phyloP scores from a whole-genome alignment of 192 early-diverging fungal species.

The Entomortierella parvispora region DNA sequence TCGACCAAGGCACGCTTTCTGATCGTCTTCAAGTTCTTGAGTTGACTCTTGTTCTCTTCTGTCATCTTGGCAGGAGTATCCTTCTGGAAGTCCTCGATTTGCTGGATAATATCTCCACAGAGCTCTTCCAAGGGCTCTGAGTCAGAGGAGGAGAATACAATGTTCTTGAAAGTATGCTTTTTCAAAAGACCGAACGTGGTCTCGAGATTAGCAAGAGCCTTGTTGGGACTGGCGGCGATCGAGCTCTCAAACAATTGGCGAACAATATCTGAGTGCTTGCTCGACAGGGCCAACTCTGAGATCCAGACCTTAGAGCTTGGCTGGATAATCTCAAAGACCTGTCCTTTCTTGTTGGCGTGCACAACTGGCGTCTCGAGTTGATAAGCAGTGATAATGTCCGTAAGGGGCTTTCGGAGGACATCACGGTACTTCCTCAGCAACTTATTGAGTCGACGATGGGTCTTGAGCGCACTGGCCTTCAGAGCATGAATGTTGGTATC shows the following conservation, averaged over 20 bases:
- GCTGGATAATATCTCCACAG: conserved; percentile 61
- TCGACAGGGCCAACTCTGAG: conserved; percentile 38
- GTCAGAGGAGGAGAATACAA: conserved; percentile 30
- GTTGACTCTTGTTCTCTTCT: conserved; percentile 61
- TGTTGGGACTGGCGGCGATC: conserved; percentile 41
- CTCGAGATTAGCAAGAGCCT: conserved; percentile 56
- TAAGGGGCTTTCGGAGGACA: conserved; percentile 79
- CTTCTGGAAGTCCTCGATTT: conserved; percentile 67
- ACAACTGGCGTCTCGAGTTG: conserved; percentile 45
- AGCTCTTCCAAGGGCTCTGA: conserved; percentile 57
- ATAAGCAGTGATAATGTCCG: conserved; percentile 69
- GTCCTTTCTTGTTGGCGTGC: conserved; percentile 50
- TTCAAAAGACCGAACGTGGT: conserved; percentile 55
- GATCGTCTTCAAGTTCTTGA: conserved; percentile 74
- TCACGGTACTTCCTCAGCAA: conserved; percentile 88
- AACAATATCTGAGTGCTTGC: conserved; percentile 5
- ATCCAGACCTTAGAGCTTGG: conserved; percentile 54
- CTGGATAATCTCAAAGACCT: conserved; percentile 52
- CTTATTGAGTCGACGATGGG: conserved; percentile 92
- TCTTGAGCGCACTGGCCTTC: conserved; percentile 87
- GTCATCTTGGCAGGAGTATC: conserved; percentile 63
- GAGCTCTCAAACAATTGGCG: conserved; percentile 18
- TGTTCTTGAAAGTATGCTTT: conserved; percentile 52
- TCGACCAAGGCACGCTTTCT: conserved; percentile 85
- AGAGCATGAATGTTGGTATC: conserved; percentile 95